Percentiles rank a stretch among this genome's conserved stretches.
These are phyloP conservation scores for Hyphopichia pseudoburtonii DNA, from an alignment of 1,139 yeast species.

Conservation along the genomic window DNA sequence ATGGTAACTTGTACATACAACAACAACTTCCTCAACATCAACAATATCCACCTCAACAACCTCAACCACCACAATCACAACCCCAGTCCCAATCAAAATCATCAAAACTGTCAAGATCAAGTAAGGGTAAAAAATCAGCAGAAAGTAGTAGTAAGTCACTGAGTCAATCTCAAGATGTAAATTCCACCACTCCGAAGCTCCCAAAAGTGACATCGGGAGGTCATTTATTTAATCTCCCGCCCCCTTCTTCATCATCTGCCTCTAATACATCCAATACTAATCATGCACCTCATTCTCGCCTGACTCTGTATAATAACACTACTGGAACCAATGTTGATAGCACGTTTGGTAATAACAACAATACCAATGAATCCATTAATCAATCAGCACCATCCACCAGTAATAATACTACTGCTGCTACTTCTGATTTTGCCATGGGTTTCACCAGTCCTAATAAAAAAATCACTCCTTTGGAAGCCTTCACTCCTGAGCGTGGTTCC, in stretches of 20 bases:
- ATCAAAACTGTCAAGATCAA: constrained; percentile 7
- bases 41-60: not conserved
- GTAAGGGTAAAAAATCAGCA: not conserved
- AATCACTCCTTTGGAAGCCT: constrained; percentile 70
- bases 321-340: constrained; percentile 1
- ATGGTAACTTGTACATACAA: constrained; percentile 10
- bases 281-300: constrained; percentile 26
- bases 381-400: constrained; percentile 14
- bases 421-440: constrained; percentile 36
- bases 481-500: constrained; percentile 78
- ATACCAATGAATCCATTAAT: constrained; percentile 13
- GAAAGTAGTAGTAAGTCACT: constrained; percentile 15
- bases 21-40: not conserved
- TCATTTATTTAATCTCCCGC: constrained; percentile 35
- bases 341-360: constrained; percentile 5
- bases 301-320: constrained; percentile 24
- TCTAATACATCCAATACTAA: constrained; percentile 15
- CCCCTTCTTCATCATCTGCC: constrained; percentile 23
- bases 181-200: constrained; percentile 32
- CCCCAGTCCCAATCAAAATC: not conserved
- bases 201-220: constrained; percentile 31
- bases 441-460: constrained; percentile 56
- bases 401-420: constrained; percentile 7
- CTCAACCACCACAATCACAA: not conserved
- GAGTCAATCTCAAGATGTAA: constrained; percentile 25